phyloP scores from a whole-genome alignment of 768 basidiomycete species.

The Russula emetica region DNA sequence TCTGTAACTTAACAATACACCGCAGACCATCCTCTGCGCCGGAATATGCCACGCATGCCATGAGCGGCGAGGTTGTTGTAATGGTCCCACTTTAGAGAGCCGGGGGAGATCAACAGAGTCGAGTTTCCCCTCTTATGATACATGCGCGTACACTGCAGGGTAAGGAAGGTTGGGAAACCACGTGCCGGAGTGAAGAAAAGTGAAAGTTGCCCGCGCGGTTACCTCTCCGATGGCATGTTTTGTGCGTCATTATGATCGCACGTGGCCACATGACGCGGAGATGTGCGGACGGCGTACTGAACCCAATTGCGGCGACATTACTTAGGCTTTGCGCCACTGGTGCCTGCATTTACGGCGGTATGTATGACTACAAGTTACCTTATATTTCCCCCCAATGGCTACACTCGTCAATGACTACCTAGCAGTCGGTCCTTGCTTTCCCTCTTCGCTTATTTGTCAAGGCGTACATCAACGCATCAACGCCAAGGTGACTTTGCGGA shows the following conservation, averaged over 20 bases:
- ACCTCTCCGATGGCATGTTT: background rate
- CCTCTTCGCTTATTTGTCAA: background rate
- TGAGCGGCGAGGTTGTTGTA: background rate
- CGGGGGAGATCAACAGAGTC: no score
- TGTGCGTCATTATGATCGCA: constrained; percentile 15
- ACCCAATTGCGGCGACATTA: constrained; percentile 5
- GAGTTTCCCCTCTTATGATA: background rate
- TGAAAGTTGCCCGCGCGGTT: constrained; percentile 8
- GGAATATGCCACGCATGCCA: background rate
- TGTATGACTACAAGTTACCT: background rate
- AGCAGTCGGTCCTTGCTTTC: background rate
- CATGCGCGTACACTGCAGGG: no score
- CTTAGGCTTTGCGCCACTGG: constrained; percentile 14
- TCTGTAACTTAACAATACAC: background rate
- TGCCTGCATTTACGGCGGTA: constrained; percentile 8
- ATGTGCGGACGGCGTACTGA: constrained; percentile 3
- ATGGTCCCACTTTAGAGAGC: background rate
- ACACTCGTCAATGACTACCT: background rate
- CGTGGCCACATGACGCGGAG: constrained; percentile 8
- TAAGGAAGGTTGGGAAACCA: no score
- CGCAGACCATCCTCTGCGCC: background rate
- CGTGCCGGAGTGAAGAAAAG: constrained; percentile 4
- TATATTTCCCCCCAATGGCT: background rate
- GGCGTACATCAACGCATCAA: background rate
- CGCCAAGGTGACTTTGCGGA: background rate